A percentile compares a stretch with the other conserved stretches of the same genome.
These are phyloP conservation scores for Ascochyta pisi DNA, from an alignment of 2,329 filamentous ascomycete species.

Conservation along the genomic window DNA sequence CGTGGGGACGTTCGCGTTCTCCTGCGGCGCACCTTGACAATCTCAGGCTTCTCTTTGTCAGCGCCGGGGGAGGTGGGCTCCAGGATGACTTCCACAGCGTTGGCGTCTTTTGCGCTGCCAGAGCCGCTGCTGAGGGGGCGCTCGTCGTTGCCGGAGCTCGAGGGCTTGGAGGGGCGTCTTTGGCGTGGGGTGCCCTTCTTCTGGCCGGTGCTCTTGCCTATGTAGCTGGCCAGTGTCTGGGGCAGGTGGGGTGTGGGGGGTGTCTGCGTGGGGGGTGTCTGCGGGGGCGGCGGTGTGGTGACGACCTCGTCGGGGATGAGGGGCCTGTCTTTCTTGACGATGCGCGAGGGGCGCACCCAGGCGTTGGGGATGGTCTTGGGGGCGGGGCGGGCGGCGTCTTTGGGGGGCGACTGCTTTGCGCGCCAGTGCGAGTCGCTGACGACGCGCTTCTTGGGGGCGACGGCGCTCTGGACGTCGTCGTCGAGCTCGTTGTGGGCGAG, in stretches of 20 bases:
- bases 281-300: slow-evolving; percentile 19
- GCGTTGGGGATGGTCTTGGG: slow-evolving; percentile 47
- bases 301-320: slow-evolving; percentile 2
- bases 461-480: slow-evolving; percentile 57
- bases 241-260: slow-evolving; percentile 23
- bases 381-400: slow-evolving; percentile 38
- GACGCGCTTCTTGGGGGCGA: slow-evolving; percentile 85
- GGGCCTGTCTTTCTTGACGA: slow-evolving; percentile 30
- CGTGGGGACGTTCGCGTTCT: slow-evolving; percentile 41
- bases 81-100: slow-evolving; percentile 26
- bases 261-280: slow-evolving; percentile 25
- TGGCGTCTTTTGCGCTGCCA: slow-evolving; percentile 35
- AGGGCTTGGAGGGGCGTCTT: slow-evolving; percentile 39
- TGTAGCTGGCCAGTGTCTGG: slow-evolving; percentile 35
- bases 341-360: slow-evolving; percentile 48
- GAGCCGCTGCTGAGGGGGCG: slow-evolving; percentile 44
- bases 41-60: slow-evolving; percentile 26
- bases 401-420: slow-evolving; percentile 58
- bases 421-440: slow-evolving; percentile 91
- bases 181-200: slow-evolving; percentile 31
- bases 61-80: slow-evolving; percentile 31
- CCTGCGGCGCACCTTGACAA: slow-evolving; percentile 38
- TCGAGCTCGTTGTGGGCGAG: slow-evolving; percentile 50
- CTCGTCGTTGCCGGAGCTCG: slow-evolving; percentile 41
- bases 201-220: slow-evolving; percentile 37